Evolutionary conservation across 257 asterid genomes (phyloP), one percentile per base, ranked within the genome.

Genomic region (Ajuga chamaepitys): DNA sequence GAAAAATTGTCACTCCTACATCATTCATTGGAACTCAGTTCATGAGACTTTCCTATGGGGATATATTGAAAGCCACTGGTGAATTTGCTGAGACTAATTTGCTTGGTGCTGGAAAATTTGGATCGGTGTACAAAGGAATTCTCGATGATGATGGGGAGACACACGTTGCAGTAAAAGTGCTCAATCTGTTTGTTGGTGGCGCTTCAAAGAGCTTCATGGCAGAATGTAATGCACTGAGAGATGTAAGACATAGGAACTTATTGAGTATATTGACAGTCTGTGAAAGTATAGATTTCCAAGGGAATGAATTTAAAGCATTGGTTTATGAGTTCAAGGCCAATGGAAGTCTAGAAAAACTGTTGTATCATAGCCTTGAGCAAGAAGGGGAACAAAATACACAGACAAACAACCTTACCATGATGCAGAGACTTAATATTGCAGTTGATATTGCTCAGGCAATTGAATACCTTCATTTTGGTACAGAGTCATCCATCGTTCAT

Each of bases 41-140:
- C 9, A 18, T 51, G 51, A 64, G 61, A 22, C 51, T 64, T 50
- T 50, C 61, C 0, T 64, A 64, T 24, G 21, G 9, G 2, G 70
- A 64, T 50, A 50, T 64, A 1, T 1, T 51, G 0, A 64, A 20
- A 20, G 67, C 67, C 1, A 62, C 67, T 1, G 56, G 5, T 25
- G 62, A 53, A 12, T 67, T 67, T 12, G 72, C 63, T 14, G 18
- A 12, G 4, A 24, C 13, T 20, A 58, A 58, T 20, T 8, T 37
- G 34, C 21, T 58, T 12, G 64, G 64, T 4, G 30, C 38, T 1
- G 81, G 81, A 21, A 64, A 71, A 26, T 48, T 71, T 28, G 81
- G 74, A 21, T 52, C 16, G 2, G 83, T 78, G 12, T 78, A 71
- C 45, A 71, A 58, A 72, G 83, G 80, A 55, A 24, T 38, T 55